Evolutionary conservation across 148 eudicot species (phyloP).

Genomic region (Heliamphora exappendiculata): DNA sequence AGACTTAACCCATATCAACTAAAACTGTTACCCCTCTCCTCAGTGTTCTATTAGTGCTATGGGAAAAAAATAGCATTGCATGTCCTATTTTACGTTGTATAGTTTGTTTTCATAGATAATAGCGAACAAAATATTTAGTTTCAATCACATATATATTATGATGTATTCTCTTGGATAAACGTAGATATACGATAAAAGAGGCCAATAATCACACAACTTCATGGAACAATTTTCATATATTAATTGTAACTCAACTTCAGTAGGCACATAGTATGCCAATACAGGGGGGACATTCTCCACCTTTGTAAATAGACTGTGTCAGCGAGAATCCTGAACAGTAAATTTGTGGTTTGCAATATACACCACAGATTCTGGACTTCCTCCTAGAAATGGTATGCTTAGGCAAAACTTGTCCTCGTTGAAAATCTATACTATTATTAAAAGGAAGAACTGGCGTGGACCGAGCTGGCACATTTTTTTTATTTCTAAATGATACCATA

Average conservation of each 20-base stretch:
- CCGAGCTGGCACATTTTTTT: too few relatives aligned
- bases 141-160: background rate
- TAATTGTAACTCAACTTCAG: background rate
- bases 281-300: background rate
- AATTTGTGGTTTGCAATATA: background rate
- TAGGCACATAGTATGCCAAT: background rate
- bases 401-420: background rate
- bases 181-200: background rate
- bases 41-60: too few relatives aligned
- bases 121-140: background rate
- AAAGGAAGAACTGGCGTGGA: too few relatives aligned
- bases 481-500: too few relatives aligned
- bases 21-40: too few relatives aligned
- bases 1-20: too few relatives aligned
- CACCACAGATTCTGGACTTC: background rate
- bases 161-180: background rate
- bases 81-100: too few relatives aligned
- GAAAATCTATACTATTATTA: too few relatives aligned
- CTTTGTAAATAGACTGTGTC: background rate
- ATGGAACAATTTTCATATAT: background rate
- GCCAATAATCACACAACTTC: background rate
- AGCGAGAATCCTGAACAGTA: background rate
- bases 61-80: too few relatives aligned
- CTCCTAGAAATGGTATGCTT: background rate
- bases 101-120: too few relatives aligned